Conservation (phyloP, 306 rosid genomes). For the cucumber (Cucumis sativus) region DNA sequence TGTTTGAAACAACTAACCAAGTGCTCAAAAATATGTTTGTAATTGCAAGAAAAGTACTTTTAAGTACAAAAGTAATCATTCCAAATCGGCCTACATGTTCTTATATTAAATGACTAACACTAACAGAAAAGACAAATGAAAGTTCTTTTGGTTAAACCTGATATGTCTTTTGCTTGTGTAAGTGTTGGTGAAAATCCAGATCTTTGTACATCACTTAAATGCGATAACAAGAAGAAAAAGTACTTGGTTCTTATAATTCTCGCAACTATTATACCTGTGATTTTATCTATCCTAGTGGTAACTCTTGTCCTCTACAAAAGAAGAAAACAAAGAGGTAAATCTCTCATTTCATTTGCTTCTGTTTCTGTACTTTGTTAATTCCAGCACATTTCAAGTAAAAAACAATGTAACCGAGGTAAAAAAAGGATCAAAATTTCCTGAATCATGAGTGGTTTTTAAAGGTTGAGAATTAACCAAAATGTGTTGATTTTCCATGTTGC, state of each 20-base stretch:
- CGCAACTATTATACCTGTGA: background rate
- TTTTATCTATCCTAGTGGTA: background rate
- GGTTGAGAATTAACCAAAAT: background rate
- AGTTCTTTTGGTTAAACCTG: background rate
- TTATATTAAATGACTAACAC: background rate
- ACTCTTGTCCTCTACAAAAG: background rate
- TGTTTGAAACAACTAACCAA: too few relatives aligned
- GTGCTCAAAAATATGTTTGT: too few relatives aligned
- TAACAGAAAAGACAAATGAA: background rate
- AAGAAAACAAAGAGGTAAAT: constrained; percentile 3
- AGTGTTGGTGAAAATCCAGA: constrained; percentile 17
- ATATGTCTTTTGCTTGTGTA: background rate
- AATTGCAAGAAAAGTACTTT: too few relatives aligned
- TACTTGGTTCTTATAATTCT: constrained; percentile 16
- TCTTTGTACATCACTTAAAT: background rate
- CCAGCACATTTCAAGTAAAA: background rate
- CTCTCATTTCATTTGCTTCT: background rate
- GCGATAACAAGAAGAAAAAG: constrained; percentile 10
- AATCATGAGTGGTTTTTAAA: background rate
- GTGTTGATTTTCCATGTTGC: background rate
- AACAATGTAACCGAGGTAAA: background rate
- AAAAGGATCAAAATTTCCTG: background rate
- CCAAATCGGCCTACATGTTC: background rate
- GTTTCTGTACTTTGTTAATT: background rate
- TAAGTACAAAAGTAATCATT: too few relatives aligned